These are phyloP conservation scores for Solanum corneliomulleri DNA, from an alignment of 257 asterid genomes.

Conservation along the genomic window DNA sequence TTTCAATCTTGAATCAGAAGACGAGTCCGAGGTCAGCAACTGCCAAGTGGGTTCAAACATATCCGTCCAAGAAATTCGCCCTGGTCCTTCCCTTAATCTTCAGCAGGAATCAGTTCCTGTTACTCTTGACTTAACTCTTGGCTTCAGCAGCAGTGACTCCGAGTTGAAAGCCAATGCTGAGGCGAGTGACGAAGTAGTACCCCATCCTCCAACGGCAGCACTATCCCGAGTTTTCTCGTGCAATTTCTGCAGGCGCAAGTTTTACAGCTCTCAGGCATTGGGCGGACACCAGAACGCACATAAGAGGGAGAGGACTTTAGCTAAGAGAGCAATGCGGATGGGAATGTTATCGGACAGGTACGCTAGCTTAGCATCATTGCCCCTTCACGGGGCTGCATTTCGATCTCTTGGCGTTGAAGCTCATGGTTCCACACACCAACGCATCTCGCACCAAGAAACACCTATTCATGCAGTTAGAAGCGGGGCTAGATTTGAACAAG, in stretches of 20 bases:
- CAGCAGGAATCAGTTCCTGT: slow-evolving; percentile 14
- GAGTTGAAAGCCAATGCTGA: slow-evolving; percentile 13
- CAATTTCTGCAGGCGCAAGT: slow-evolving; percentile 84
- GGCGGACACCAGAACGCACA: slow-evolving; percentile 98
- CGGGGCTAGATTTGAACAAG: slow-evolving; percentile 60
- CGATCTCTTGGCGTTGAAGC: slow-evolving; percentile 77
- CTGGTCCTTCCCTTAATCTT: slow-evolving; percentile 17
- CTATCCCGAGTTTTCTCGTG: slow-evolving; percentile 65
- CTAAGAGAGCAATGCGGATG: slow-evolving; percentile 83
- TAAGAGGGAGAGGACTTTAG: slow-evolving; percentile 82
- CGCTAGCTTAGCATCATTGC: slow-evolving; percentile 78
- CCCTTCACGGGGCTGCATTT: slow-evolving; percentile 60
- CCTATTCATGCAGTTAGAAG: slow-evolving; percentile 23
- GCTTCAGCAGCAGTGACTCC: slow-evolving; percentile 20
- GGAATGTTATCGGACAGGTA: slow-evolving; percentile 73
- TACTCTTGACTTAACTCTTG: slow-evolving; percentile 70
- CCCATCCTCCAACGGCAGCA: slow-evolving; percentile 25
- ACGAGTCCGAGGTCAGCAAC: slow-evolving; percentile 66
- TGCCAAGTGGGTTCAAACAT: slow-evolving; percentile 55
- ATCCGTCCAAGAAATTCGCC: slow-evolving; percentile 35
- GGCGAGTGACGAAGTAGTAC: slow-evolving; percentile 1
- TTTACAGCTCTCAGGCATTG: slow-evolving; percentile 89
- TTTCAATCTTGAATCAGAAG: slow-evolving; percentile 57
- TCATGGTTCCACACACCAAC: slow-evolving; percentile 59
- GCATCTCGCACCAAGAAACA: slow-evolving; percentile 19